Base-by-base conservation (phyloP, 2,329 filamentous ascomycete genomes). In the Aspergillus puulaauensis region DNA sequence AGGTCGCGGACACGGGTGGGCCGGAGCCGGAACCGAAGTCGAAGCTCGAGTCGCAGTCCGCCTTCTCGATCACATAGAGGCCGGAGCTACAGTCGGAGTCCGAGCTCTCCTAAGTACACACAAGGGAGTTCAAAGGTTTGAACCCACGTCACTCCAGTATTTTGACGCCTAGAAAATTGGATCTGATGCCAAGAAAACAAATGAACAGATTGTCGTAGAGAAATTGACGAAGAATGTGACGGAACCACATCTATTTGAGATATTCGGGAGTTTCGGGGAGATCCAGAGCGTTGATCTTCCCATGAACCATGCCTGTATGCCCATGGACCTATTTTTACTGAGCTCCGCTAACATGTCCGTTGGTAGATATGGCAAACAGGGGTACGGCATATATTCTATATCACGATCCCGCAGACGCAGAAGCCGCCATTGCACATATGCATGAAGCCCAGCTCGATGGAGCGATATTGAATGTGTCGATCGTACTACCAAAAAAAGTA, bases 391-490 rank as follows among this genome's bases (percentile, higher is more conserved):
- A 97, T 73, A 92, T 98, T 62, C 82, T 96, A 43, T 99, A 89
- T 75, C 80, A 86, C 54, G 82, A 89, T 64, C 85, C 92, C 63
- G 81, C 84, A 50, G 89, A 93, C 62, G 93, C 95, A 23, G 91
- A 97, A 75, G 82, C 86, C 14, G 95, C 95, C 27, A 96, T 97
- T 66, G 86, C 93, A 17, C 90, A 96, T 72, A 98, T 99, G 95
- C 95, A 99, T 75, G 95, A 99, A 77, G 91, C 90, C n/a, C 90
- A 96, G 70, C 79, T 96, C 27, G 93, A 97, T 73, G 92, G 92
- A 52, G 86, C 88, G 21, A 82, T 86, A 40, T 87, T 97, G 69
- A 89, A 89, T 68, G 93, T 97, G 49, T 95, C 90, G 45, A 95
- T 97, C 64, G 91, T 96, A 24, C 81, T 96, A 37, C 91, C 91